Conservation (phyloP, 2,329 filamentous ascomycete genomes). For the Paraphaeosphaeria minitans region DNA sequence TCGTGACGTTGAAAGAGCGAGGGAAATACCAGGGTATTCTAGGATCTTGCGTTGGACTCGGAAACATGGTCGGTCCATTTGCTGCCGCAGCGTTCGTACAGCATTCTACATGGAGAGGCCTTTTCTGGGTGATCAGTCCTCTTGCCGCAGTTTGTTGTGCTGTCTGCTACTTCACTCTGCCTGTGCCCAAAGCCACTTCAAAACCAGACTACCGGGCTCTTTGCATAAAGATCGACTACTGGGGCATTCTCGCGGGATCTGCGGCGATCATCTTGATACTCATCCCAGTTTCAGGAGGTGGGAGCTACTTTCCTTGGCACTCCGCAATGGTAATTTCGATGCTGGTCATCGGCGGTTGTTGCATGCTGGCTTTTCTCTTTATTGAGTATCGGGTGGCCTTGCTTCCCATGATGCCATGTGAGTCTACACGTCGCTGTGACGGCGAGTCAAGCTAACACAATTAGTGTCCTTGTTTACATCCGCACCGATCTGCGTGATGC, state of each 20-base stretch:
- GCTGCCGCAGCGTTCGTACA: constrained; percentile 30
- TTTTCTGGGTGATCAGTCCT: constrained; percentile 30
- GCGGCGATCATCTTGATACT: constrained; percentile 64
- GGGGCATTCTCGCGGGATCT: constrained; percentile 60
- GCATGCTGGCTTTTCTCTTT: constrained; percentile 57
- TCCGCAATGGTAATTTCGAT: constrained; percentile 65
- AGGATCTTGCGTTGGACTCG: constrained; percentile 29
- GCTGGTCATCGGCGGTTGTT: constrained; percentile 57
- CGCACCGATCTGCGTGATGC: constrained; percentile 58
- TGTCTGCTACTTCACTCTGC: constrained; percentile 24
- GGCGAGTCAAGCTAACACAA: constrained; percentile 10
- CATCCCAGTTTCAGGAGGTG: constrained; percentile 51
- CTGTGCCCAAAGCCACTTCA: constrained; percentile 54
- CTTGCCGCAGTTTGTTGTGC: constrained; percentile 18
- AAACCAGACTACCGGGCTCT: constrained; percentile 56
- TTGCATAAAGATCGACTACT: constrained; percentile 63
- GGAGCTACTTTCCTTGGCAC: constrained; percentile 61
- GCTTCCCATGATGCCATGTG: constrained; percentile 6
- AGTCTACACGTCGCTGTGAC: not conserved
- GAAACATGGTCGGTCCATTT: constrained; percentile 33
- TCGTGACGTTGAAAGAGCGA: constrained; percentile 43
- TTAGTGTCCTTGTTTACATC: constrained; percentile 61
- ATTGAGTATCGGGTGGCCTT: constrained; percentile 50
- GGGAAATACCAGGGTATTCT: constrained; percentile 47
- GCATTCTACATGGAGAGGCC: constrained; percentile 25